Percentiles rank a stretch among this genome's conserved stretches.
Conservation (phyloP, 2,329 filamentous ascomycete species). For the Lachnellula arida region DNA sequence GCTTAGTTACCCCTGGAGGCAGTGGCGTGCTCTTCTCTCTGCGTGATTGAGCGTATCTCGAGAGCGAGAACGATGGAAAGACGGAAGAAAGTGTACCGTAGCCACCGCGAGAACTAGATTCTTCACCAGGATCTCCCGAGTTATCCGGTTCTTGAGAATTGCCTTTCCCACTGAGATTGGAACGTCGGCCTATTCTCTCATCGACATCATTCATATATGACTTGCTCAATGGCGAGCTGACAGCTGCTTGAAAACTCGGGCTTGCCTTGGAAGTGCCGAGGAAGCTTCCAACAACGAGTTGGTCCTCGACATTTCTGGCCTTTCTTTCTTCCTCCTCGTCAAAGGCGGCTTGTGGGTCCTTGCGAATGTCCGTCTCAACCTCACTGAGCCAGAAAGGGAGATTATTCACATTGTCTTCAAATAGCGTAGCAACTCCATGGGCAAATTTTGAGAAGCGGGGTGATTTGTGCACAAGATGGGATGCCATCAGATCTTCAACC, state of each 20-base stretch:
- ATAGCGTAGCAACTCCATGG: conserved; percentile 84
- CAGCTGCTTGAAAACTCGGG: conserved; percentile 52
- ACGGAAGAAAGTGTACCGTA: conserved; percentile 63
- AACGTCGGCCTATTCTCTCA: conserved; percentile 26
- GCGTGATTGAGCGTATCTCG: conserved; percentile 63
- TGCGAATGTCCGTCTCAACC: conserved; percentile 87
- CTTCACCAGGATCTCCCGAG: conserved; percentile 35
- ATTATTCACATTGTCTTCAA: conserved; percentile 93
- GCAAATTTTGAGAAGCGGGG: conserved; percentile 96
- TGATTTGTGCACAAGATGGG: conserved; percentile 84
- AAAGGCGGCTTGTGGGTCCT: conserved; percentile 85
- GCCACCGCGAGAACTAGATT: conserved; percentile 33
- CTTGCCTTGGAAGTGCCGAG: conserved; percentile 49
- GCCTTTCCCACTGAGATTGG: conserved; percentile 25
- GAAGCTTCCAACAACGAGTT: conserved; percentile 84
- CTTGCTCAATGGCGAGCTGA: conserved; percentile 63
- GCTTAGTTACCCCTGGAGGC: conserved; percentile 84
- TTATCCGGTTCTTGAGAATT: conserved; percentile 8
- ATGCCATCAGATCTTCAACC: conserved; percentile 87
- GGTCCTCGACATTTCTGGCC: conserved; percentile 77
- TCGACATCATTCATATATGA: conserved; percentile 57
- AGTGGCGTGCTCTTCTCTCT: conserved; percentile 51
- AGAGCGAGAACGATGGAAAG: conserved; percentile 77
- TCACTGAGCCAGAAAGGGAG: conserved; percentile 95
- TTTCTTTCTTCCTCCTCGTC: conserved; percentile 85